These are phyloP conservation scores for Saccharum spontaneum DNA, from an alignment of 176 grass and related monocot species.

Conservation along the genomic window DNA sequence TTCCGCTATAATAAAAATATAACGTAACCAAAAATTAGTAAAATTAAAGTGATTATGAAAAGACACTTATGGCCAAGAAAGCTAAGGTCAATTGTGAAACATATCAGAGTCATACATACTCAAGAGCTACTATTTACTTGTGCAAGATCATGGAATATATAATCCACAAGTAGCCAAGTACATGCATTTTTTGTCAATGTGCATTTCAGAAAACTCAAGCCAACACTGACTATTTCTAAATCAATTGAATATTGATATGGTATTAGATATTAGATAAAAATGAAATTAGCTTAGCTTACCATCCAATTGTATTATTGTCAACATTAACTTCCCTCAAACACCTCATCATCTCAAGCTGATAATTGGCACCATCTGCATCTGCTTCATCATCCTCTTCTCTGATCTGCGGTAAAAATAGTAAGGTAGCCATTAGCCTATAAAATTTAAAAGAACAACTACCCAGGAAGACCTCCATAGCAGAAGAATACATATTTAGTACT, in stretches of 20 bases:
- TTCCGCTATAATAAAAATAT: not conserved
- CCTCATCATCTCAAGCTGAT: conserved; percentile 99
- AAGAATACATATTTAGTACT: not conserved
- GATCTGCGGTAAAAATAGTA: conserved; percentile 42
- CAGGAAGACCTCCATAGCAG: not conserved
- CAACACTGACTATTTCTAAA: conserved; percentile 3
- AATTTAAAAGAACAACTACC: conserved; percentile 9
- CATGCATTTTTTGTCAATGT: not conserved
- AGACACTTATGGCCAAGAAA: not conserved
- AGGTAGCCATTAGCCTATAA: conserved; percentile 18
- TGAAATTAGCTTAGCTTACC: conserved; percentile 54
- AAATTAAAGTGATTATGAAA: not conserved
- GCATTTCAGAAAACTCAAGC: not conserved
- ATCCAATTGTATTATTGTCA: conserved; percentile 98
- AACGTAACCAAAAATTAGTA: not conserved
- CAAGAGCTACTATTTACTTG: not conserved
- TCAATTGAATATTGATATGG: not conserved
- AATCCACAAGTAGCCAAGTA: not conserved
- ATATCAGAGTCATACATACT: not conserved
- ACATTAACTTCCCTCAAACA: conserved; percentile 98
- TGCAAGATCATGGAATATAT: conserved; percentile 7
- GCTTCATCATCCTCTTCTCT: conserved; percentile 96
- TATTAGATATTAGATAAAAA: not conserved
- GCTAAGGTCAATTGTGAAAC: not conserved
- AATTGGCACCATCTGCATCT: conserved; percentile 97